phyloP scores from a whole-genome alignment of 2,329 filamentous ascomycete genomes.

The Epicoccum sorghinum region DNA sequence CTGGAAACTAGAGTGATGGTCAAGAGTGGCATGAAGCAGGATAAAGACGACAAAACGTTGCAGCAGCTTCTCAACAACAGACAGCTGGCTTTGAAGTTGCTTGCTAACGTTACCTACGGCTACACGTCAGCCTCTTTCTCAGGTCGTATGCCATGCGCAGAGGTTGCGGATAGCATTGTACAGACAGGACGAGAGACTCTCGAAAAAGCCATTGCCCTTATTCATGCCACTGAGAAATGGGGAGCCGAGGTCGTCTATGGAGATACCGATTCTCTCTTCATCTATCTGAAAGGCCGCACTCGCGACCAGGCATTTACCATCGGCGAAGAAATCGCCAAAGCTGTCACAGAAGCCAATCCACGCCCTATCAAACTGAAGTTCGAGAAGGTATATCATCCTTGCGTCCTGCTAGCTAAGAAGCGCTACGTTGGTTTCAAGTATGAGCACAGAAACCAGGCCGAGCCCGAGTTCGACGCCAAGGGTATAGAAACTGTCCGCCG shows the following conservation, averaged over 20 bases:
- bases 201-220: conserved; percentile 89
- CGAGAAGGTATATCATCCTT: conserved; percentile 97
- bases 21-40: conserved; percentile 93
- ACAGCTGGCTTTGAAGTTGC: conserved; percentile 90
- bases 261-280: conserved; percentile 94
- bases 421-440: conserved; percentile 98
- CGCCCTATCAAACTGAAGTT: conserved; percentile 95
- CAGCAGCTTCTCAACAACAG: conserved; percentile 91
- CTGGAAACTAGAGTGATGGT: conserved; percentile 97
- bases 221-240: conserved; percentile 87
- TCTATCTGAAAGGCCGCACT: conserved; percentile 86
- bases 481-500: conserved; percentile 96
- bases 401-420: conserved; percentile 93
- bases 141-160: conserved; percentile 94
- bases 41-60: conserved; percentile 84
- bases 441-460: conserved; percentile 74
- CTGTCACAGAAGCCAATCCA: conserved; percentile 88
- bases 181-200: conserved; percentile 94
- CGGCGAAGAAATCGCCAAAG: conserved; percentile 87
- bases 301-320: conserved; percentile 89
- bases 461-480: conserved; percentile 95
- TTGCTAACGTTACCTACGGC: conserved; percentile 98
- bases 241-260: conserved; percentile 97
- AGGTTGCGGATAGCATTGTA: conserved; percentile 97
- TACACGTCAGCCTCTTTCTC: conserved; percentile 98